Evolutionary conservation across 2,329 filamentous ascomycete species (phyloP).

Genomic region (Talaromyces sp.): DNA sequence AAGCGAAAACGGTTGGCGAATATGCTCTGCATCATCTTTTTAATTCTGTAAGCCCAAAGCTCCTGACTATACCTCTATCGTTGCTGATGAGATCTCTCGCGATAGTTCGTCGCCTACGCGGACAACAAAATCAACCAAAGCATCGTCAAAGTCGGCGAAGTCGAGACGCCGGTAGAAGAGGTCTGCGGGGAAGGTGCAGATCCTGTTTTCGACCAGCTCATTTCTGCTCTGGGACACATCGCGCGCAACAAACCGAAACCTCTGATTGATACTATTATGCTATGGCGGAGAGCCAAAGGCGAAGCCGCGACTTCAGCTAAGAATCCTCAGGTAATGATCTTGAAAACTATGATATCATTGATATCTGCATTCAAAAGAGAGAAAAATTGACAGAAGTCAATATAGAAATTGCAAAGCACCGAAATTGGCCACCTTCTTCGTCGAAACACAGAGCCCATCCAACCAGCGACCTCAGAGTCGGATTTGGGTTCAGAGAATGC

Average conservation of each 20-base stretch:
- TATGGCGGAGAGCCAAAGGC: constrained; percentile 95
- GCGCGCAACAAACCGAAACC: constrained; percentile 91
- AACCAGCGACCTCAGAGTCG: constrained; percentile 40
- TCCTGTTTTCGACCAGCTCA: constrained; percentile 86
- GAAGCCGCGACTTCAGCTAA: constrained; percentile 73
- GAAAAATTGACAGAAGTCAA: constrained; percentile 1
- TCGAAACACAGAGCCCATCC: constrained; percentile 70
- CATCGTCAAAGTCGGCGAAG: constrained; percentile 72
- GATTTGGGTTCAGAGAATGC: constrained; percentile 27
- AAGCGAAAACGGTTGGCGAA: constrained; percentile 92
- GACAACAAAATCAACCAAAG: constrained; percentile 93
- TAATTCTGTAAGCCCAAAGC: constrained; percentile 62
- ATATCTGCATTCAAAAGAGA: not conserved
- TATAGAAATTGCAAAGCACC: constrained; percentile 31
- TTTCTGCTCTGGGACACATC: constrained; percentile 89
- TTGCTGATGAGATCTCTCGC: not conserved
- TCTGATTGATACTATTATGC: constrained; percentile 94
- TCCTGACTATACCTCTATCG: not conserved
- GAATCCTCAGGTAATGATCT: constrained; percentile 32
- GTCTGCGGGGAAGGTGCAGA: constrained; percentile 91
- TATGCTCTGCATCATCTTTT: constrained; percentile 96
- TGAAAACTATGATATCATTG: not conserved
- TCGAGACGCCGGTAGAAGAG: constrained; percentile 78
- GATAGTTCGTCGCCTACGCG: constrained; percentile 85
- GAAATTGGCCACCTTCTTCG: constrained; percentile 54